Percentiles rank a stretch among this genome's conserved stretches.
These are phyloP conservation scores for Ceratobasidium sp. DNA, from an alignment of 1,284 basidiomycete species.

Conservation along the genomic window DNA sequence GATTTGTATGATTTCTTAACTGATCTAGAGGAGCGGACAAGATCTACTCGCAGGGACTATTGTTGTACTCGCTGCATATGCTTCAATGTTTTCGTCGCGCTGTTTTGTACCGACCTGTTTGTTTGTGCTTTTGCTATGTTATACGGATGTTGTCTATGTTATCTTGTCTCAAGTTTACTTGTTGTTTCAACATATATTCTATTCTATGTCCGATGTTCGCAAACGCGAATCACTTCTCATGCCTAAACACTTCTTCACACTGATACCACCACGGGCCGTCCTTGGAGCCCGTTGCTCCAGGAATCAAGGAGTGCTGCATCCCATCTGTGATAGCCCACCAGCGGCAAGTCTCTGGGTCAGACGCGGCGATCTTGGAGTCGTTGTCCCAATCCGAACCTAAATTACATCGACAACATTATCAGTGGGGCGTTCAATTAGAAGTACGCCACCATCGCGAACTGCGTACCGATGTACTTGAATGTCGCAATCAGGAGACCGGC, in stretches of 20 bases:
- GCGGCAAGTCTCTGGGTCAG: constrained; percentile 74
- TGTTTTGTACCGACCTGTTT: background rate
- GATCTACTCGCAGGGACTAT: too few relatives aligned
- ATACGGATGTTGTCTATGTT: constrained; percentile 6
- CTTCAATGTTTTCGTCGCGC: background rate
- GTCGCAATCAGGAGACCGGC: constrained; percentile 73
- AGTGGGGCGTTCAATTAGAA: background rate
- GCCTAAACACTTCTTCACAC: constrained; percentile 77
- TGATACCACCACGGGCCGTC: constrained; percentile 81
- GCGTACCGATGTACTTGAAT: constrained; percentile 68
- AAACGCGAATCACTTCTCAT: constrained; percentile 28
- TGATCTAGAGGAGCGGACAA: background rate
- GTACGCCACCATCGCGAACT: background rate
- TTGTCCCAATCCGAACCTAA: constrained; percentile 58
- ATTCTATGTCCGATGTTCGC: background rate
- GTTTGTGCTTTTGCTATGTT: background rate
- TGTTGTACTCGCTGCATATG: background rate
- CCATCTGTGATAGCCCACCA: constrained; percentile 85
- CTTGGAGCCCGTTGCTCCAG: constrained; percentile 77
- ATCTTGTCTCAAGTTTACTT: background rate
- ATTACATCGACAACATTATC: background rate
- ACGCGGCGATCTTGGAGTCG: constrained; percentile 71
- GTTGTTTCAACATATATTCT: background rate
- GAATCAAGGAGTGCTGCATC: constrained; percentile 82
- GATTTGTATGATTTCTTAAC: background rate